Evolutionary conservation across 1,284 basidiomycete genomes (phyloP).

Genomic region (Marasmius sp.): DNA sequence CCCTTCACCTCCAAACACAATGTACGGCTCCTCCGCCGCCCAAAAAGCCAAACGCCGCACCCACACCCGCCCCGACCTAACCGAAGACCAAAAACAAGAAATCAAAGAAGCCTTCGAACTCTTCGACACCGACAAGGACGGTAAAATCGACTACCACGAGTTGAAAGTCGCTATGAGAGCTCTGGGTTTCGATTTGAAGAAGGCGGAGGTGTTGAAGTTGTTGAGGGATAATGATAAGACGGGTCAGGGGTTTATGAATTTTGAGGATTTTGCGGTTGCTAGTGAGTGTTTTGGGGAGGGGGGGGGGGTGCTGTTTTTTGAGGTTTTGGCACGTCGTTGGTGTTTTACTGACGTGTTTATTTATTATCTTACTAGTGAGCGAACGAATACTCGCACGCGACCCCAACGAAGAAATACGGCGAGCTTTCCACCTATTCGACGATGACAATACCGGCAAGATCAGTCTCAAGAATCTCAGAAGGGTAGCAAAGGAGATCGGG

Average conservation of each 20-base stretch:
- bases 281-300: slow-evolving; percentile 61
- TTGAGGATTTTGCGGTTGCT: slow-evolving; percentile 93
- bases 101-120: slow-evolving; percentile 99
- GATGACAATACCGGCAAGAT: slow-evolving; percentile 97
- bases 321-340: not conserved
- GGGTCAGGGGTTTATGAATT: slow-evolving; percentile 91
- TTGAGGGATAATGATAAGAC: slow-evolving; percentile 91
- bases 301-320: not conserved
- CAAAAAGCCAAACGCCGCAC: slow-evolving; percentile 73
- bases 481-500: slow-evolving; percentile 97
- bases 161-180: slow-evolving; percentile 99
- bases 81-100: slow-evolving; percentile 95
- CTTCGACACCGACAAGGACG: slow-evolving; percentile 99
- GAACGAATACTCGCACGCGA: slow-evolving; percentile 91
- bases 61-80: slow-evolving; percentile 76
- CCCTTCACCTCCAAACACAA: slow-evolving; percentile 24
- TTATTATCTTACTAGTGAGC: slow-evolving; percentile 66
- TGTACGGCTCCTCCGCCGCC: slow-evolving; percentile 72
- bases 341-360: not conserved
- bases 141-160: slow-evolving; percentile 96
- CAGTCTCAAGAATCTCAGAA: slow-evolving; percentile 84
- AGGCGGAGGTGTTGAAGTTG: slow-evolving; percentile 95
- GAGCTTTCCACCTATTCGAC: slow-evolving; percentile 96
- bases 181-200: slow-evolving; percentile 96
- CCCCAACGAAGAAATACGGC: slow-evolving; percentile 94